A percentile compares a stretch with the other conserved stretches of the same genome.
phyloP scores from a whole-genome alignment of 257 asterid genomes.

The Nyctanthes arbortristis region DNA sequence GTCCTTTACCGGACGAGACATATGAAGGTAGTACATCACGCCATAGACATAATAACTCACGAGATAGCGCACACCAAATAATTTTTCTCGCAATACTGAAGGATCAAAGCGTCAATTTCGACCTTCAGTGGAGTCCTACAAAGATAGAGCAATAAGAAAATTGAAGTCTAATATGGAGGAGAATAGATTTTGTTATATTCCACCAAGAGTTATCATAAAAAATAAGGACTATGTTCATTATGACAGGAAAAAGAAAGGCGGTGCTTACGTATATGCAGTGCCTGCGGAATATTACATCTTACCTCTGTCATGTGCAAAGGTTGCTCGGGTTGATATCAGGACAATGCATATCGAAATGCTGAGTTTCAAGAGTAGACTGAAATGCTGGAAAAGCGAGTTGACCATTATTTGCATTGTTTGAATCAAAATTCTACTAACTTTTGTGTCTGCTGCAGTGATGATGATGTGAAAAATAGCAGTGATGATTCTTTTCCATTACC shows the following conservation, averaged over 20 bases:
- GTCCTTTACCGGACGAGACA: too few species aligned
- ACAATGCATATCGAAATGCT: slow-evolving; percentile 67
- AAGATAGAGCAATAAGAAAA: too few species aligned
- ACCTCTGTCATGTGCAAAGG: slow-evolving; percentile 75
- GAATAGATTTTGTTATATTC: slow-evolving; percentile 59
- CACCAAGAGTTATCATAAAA: slow-evolving; percentile 49
- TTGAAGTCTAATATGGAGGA: too few species aligned
- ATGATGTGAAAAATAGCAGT: slow-evolving; percentile 8
- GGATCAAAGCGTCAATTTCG: too few species aligned
- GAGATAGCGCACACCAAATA: too few species aligned
- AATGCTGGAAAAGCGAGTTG: slow-evolving; percentile 55
- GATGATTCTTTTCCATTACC: slow-evolving; percentile 5
- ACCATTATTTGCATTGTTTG: slow-evolving; percentile 31
- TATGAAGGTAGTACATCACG: too few species aligned
- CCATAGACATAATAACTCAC: too few species aligned
- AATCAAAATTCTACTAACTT: slow-evolving; percentile 21
- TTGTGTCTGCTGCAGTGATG: slow-evolving; percentile 34
- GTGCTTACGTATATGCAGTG: slow-evolving; percentile 50
- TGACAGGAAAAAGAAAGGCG: slow-evolving; percentile 51
- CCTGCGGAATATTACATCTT: slow-evolving; percentile 84
- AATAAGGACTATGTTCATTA: slow-evolving; percentile 47
- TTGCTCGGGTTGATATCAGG: slow-evolving; percentile 66
- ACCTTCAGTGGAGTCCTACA: too few species aligned
- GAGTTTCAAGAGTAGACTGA: slow-evolving; percentile 66
- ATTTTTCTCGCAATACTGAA: too few species aligned